Percentiles rank a stretch among this genome's conserved stretches.
Conservation (phyloP, 179 eudicot genomes). For the Nepenthes alata region DNA sequence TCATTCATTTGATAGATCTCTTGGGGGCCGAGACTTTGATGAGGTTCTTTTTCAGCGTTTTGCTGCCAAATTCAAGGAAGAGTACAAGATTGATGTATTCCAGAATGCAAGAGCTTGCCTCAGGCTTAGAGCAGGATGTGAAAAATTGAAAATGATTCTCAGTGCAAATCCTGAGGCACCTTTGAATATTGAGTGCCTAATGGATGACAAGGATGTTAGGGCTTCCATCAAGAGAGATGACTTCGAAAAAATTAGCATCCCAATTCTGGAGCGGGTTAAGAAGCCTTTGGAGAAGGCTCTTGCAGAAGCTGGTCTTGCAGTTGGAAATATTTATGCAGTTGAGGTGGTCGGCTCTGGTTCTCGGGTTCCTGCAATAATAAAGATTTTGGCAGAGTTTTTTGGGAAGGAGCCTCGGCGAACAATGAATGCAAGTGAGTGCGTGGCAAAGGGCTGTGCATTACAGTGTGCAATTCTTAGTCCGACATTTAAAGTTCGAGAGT, state of each 20-base stretch:
- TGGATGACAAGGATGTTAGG: slow-evolving; percentile 86
- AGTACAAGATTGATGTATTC: slow-evolving; percentile 72
- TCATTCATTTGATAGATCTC: slow-evolving; percentile 52
- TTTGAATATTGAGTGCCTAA: slow-evolving; percentile 77
- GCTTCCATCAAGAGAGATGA: slow-evolving; percentile 75
- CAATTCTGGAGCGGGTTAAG: slow-evolving; percentile 72
- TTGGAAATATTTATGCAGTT: slow-evolving; percentile 53
- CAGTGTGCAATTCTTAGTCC: slow-evolving; percentile 83
- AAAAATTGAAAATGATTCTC: slow-evolving; percentile 73
- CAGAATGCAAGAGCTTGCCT: slow-evolving; percentile 83
- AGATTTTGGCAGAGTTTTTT: slow-evolving; percentile 67
- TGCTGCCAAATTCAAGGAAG: slow-evolving; percentile 68
- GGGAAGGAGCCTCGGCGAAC: slow-evolving; percentile 81
- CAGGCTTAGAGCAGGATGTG: slow-evolving; percentile 76
- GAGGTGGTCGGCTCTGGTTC: slow-evolving; percentile 83
- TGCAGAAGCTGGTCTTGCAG: slow-evolving; percentile 45
- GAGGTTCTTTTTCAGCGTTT: slow-evolving; percentile 78
- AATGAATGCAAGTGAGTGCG: slow-evolving; percentile 88
- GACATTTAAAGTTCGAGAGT: slow-evolving; percentile 71
- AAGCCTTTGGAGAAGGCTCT: slow-evolving; percentile 77
- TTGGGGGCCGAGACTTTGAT: slow-evolving; percentile 90
- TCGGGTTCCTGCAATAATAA: slow-evolving; percentile 59
- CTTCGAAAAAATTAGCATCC: slow-evolving; percentile 65
- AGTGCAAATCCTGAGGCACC: slow-evolving; percentile 97
- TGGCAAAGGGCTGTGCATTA: slow-evolving; percentile 71